Evolutionary conservation across 2,329 filamentous ascomycete species (phyloP), one percentile per base, ranked within the genome.

Genomic region (Penicillium aurantiogriseum): DNA sequence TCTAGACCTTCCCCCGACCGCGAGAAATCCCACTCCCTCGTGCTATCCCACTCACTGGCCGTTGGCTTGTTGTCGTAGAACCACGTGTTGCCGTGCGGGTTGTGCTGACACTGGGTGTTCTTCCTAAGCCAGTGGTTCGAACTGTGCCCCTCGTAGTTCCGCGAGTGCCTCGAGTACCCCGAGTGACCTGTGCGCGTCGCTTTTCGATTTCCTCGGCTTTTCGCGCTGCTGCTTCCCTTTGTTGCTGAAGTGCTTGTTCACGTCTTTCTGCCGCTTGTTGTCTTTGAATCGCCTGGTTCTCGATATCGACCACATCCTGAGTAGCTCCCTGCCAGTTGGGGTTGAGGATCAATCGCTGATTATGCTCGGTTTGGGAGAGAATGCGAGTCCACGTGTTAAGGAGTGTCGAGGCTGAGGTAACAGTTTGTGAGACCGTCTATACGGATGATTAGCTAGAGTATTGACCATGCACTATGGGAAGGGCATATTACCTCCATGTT

Each of bases 321-420:
- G 86, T 90, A 29, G 92, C 90, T 56, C 94, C 94, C 70, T 93
- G 88, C 92, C 93, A 99, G 57, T 86, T 81, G 2, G 91, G 90
- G 69, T 96, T 89, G 45, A 97, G 82, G 44, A 99, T 88, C 50
- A 99, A 80, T 25, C 94, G 87, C 74, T 97, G 92, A 71, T 96
- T 97, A 76, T 99, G 94, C 76, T 99, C 94, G 5, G 94, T 97
- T 75, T 99, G 94, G 7, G 91, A 94, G 13, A 99, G 84, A 64
- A 99, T 97, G 51, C 92, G 88, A 9, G 92, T 96, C 93, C 93
- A 99, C 17, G 92, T 96, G 68, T 95, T 92, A 33, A 99, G 86
- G 15, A 99, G 84, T 1, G 89, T 90, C 15, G 92, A 95, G 4
- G 94, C 92, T 54, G 92, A 93, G 64, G 84, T 84, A 42, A 97